Conservation (phyloP, 306 rosid species). For the Castanea crenata region DNA sequence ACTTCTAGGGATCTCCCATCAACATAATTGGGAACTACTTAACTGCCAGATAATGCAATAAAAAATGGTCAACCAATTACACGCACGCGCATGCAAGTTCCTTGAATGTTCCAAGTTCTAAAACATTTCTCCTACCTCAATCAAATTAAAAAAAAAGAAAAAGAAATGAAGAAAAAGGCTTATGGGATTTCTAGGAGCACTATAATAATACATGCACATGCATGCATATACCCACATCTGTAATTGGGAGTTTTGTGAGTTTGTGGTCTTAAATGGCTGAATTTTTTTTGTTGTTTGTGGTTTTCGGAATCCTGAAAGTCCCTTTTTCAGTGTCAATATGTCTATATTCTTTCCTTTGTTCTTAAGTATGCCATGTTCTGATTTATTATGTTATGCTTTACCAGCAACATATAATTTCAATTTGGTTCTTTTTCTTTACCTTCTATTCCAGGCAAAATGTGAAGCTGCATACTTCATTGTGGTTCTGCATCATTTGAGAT, state of each 20-base stretch:
- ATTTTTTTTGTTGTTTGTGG: neutral
- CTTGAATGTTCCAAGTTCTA: no score
- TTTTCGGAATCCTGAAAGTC: neutral
- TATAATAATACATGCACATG: no score
- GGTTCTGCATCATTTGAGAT: constrained; percentile 72
- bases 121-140: no score
- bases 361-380: neutral
- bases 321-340: neutral
- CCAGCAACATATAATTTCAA: neutral
- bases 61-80: no score
- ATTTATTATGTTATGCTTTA: neutral
- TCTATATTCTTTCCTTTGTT: neutral
- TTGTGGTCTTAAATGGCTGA: neutral
- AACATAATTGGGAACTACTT: no score
- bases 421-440: constrained; percentile 11
- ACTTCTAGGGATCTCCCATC: no score
- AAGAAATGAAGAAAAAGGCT: no score
- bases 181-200: no score
- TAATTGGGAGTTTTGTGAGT: neutral
- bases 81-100: no score
- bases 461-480: constrained; percentile 87
- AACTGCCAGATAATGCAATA: no score
- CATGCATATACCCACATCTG: neutral
- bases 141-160: no score
- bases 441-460: constrained; percentile 65